These are phyloP conservation scores for Naganishia liquefaciens DNA, from an alignment of 1,284 basidiomycete species.

Conservation along the genomic window DNA sequence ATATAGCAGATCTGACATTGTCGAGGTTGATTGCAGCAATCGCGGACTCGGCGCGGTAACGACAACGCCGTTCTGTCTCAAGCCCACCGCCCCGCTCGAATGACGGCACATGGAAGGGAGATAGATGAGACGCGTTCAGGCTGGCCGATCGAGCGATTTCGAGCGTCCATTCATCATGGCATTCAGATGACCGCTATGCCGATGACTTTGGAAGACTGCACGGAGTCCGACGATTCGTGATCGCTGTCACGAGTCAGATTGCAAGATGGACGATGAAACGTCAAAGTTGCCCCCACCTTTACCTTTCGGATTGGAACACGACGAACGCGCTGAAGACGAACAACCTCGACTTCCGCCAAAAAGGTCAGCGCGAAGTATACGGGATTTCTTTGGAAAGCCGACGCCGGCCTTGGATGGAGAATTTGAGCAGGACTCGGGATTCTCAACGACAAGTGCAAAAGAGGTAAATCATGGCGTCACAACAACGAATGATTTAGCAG, in stretches of 20 bases:
- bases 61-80: too few relatives aligned
- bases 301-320: not conserved
- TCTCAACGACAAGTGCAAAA: not conserved
- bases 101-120: not conserved
- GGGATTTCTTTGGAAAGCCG: constrained; percentile 15
- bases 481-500: too few relatives aligned
- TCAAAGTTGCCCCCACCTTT: not conserved
- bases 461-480: not conserved
- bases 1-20: too few relatives aligned
- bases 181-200: too few relatives aligned
- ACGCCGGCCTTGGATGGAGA: not conserved
- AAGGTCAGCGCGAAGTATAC: not conserved
- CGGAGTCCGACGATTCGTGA: too few relatives aligned
- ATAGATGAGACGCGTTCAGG: not conserved
- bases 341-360: not conserved
- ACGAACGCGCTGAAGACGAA: not conserved
- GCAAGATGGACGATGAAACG: constrained; percentile 1
- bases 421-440: constrained; percentile 1
- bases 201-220: not conserved
- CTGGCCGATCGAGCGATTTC: constrained; percentile 1
- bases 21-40: too few relatives aligned
- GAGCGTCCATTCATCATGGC: too few relatives aligned
- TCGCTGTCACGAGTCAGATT: too few relatives aligned
- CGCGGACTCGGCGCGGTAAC: too few relatives aligned
- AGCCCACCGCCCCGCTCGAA: too few relatives aligned